phyloP scores from a whole-genome alignment of 2,329 filamentous ascomycete species.

The Hypoxylon sp. region DNA sequence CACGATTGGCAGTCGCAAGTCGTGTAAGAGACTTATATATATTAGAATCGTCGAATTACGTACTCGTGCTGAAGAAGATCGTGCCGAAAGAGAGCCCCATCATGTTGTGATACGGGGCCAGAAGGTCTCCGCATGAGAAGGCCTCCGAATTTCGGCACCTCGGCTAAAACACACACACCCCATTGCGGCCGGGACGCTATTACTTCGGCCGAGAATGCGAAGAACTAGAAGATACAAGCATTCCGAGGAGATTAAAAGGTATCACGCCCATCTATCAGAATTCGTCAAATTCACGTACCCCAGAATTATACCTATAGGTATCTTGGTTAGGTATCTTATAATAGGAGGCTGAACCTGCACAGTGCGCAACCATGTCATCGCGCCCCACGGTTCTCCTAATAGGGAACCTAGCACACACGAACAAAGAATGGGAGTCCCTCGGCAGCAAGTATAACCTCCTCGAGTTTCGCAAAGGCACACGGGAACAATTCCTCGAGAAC shows the following conservation, averaged over 20 bases:
- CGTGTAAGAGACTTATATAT: too few species aligned
- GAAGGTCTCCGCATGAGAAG: too few species aligned
- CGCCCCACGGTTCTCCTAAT: constrained; percentile 47
- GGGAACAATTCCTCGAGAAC: constrained; percentile 46
- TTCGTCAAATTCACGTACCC: not conserved
- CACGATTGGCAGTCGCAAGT: too few species aligned
- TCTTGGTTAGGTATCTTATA: too few species aligned
- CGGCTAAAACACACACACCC: constrained; percentile 23
- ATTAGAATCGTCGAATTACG: too few species aligned
- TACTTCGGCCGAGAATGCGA: not conserved
- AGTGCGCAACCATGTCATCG: constrained; percentile 31
- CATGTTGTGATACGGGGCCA: too few species aligned
- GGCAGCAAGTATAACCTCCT: constrained; percentile 48
- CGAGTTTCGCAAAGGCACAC: constrained; percentile 44
- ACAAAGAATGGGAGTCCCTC: constrained; percentile 44
- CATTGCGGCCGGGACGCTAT: not conserved
- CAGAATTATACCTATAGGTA: too few species aligned
- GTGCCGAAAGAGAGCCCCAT: too few species aligned
- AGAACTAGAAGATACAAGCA: not conserved
- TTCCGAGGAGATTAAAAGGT: not conserved
- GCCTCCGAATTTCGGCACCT: constrained; percentile 39
- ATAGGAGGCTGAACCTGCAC: not conserved
- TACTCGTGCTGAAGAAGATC: too few species aligned
- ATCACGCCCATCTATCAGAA: not conserved
- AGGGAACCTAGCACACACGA: constrained; percentile 41